Evolutionary conservation across 192 early-diverging fungal species (phyloP).

Genomic region (Backusella circina): DNA sequence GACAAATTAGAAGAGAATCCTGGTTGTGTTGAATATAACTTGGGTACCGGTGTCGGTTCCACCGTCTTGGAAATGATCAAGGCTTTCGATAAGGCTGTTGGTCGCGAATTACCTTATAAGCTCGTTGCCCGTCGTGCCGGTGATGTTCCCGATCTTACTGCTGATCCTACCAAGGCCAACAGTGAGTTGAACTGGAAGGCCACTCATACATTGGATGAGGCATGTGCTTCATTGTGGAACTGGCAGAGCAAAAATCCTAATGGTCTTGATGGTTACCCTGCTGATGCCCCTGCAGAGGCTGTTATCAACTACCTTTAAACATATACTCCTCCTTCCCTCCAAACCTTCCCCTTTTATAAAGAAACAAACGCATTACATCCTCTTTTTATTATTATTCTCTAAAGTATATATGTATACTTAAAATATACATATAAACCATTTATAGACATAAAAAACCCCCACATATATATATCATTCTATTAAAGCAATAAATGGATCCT

Average conservation of each 20-base stretch:
- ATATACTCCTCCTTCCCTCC: background rate
- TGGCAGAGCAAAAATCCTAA: constrained; percentile 71
- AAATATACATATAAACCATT: background rate
- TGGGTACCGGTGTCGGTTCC: constrained; percentile 87
- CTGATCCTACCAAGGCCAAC: constrained; percentile 65
- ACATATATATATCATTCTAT: background rate
- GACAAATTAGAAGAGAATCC: constrained; percentile 62
- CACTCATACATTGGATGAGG: constrained; percentile 49
- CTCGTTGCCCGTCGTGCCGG: constrained; percentile 68
- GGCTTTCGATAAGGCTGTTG: constrained; percentile 76
- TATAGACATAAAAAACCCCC: background rate
- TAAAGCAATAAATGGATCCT: constrained; percentile 8
- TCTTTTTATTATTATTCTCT: background rate
- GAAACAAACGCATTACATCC: background rate
- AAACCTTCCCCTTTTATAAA: too few relatives aligned
- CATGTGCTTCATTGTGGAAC: constrained; percentile 68
- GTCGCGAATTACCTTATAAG: constrained; percentile 72
- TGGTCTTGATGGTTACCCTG: constrained; percentile 44
- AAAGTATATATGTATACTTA: background rate
- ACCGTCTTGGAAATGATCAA: constrained; percentile 91
- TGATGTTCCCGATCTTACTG: constrained; percentile 84
- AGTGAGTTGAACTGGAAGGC: constrained; percentile 66
- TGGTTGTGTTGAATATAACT: constrained; percentile 75
- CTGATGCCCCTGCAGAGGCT: constrained; percentile 24
- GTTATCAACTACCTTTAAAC: constrained; percentile 23